These are phyloP conservation scores for Cystofilobasidium bisporidii DNA, from an alignment of 768 basidiomycete genomes.

Conservation along the genomic window DNA sequence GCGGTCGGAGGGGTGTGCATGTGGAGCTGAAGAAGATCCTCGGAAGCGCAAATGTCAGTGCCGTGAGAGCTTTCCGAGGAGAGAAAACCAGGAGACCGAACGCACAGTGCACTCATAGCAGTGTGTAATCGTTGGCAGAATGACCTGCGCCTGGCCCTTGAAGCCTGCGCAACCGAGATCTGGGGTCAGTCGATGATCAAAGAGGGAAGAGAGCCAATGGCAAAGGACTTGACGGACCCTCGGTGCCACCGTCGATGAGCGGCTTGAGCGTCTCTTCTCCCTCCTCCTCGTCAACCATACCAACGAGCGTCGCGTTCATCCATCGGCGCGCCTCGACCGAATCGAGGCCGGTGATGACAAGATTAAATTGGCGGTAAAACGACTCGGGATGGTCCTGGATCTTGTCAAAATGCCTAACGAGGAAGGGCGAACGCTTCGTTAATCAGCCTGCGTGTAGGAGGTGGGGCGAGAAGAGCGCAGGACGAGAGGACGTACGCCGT, in stretches of 20 bases:
- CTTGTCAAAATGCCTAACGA: slow-evolving; percentile 76
- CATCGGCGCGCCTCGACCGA: slow-evolving; percentile 94
- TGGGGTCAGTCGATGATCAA: too few species aligned
- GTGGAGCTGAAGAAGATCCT: slow-evolving; percentile 53
- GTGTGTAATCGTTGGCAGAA: slow-evolving; percentile 84
- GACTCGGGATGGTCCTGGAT: slow-evolving; percentile 95
- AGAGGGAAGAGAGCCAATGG: not conserved
- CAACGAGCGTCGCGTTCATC: slow-evolving; percentile 97
- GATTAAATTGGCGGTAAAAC: slow-evolving; percentile 93
- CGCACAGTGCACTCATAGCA: slow-evolving; percentile 86
- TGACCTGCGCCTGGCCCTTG: slow-evolving; percentile 95
- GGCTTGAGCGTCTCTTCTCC: slow-evolving; percentile 89
- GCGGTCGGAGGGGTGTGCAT: slow-evolving; percentile 96
- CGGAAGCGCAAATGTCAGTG: too few species aligned
- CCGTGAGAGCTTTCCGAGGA: too few species aligned
- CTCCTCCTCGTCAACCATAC: slow-evolving; percentile 76
- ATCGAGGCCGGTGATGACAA: slow-evolving; percentile 94
- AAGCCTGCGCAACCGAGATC: slow-evolving; percentile 71
- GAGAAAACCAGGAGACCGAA: too few species aligned
- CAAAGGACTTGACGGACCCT: slow-evolving; percentile 51
- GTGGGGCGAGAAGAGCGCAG: too few species aligned
- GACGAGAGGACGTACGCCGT: slow-evolving; percentile 61
- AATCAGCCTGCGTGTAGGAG: too few species aligned
- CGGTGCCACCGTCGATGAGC: slow-evolving; percentile 95
- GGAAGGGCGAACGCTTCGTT: too few species aligned